Evolutionary conservation across 2,329 filamentous ascomycete genomes (phyloP).

Genomic region (Leptosphaerulina australis): DNA sequence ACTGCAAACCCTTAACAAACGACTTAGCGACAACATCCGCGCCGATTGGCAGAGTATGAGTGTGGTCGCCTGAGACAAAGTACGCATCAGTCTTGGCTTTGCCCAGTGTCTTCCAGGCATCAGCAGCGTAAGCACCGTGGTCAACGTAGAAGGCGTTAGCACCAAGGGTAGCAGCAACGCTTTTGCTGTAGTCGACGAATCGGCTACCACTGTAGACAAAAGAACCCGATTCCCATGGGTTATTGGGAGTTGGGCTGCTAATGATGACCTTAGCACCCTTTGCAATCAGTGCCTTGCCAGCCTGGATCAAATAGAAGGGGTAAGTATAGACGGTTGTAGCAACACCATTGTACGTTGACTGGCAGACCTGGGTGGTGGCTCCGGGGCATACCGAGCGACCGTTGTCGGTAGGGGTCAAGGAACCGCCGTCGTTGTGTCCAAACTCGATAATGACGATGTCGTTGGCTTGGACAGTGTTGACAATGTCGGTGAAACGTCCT

Average conservation of each 20-base stretch:
- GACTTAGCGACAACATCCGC: constrained; percentile 62
- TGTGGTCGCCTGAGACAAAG: constrained; percentile 65
- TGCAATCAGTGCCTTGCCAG: constrained; percentile 58
- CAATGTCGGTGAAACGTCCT: constrained; percentile 66
- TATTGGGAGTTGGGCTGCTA: constrained; percentile 65
- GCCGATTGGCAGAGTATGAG: constrained; percentile 64
- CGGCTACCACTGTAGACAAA: constrained; percentile 57
- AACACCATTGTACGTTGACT: constrained; percentile 58
- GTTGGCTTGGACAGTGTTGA: constrained; percentile 58
- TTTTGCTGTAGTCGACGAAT: constrained; percentile 63
- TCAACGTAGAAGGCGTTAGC: constrained; percentile 60
- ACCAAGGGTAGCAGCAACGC: constrained; percentile 54
- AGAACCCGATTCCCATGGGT: constrained; percentile 64
- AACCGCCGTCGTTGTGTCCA: constrained; percentile 73
- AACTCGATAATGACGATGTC: constrained; percentile 75
- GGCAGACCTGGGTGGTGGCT: constrained; percentile 60
- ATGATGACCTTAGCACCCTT: constrained; percentile 67
- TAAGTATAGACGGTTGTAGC: constrained; percentile 66
- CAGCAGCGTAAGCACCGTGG: constrained; percentile 64
- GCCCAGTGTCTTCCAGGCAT: constrained; percentile 60
- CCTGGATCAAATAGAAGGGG: constrained; percentile 64
- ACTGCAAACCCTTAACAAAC: constrained; percentile 64
- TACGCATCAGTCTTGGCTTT: constrained; percentile 57
- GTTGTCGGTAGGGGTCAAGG: constrained; percentile 61
- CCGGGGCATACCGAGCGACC: constrained; percentile 66